phyloP scores from a whole-genome alignment of 164 flowering plant genomes.

The Vitis rotundifolia region DNA sequence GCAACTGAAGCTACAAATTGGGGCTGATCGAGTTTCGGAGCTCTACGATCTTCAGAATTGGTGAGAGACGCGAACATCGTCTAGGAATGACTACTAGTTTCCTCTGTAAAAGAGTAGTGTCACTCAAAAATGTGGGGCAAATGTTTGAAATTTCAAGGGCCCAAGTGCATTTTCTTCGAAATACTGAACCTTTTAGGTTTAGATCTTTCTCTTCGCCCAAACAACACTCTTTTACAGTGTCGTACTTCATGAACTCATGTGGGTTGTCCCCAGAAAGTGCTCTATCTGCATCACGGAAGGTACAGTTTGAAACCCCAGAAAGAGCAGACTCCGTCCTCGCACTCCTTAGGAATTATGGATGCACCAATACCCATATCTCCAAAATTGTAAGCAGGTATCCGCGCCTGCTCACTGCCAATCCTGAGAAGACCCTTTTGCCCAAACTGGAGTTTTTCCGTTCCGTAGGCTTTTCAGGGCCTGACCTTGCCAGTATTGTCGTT shows the following conservation, averaged over 20 bases:
- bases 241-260: conserved; percentile 34
- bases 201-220: too few relatives aligned
- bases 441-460: conserved; percentile 36
- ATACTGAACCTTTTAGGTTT: too few relatives aligned
- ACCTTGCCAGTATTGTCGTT: conserved; percentile 8
- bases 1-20: too few relatives aligned
- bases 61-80: too few relatives aligned
- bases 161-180: too few relatives aligned
- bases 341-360: conserved; percentile 20
- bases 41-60: too few relatives aligned
- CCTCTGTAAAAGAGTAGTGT: too few relatives aligned
- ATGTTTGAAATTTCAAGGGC: too few relatives aligned
- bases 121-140: too few relatives aligned
- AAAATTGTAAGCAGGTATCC: conserved; percentile 22
- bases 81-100: too few relatives aligned
- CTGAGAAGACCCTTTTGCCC: conserved; percentile 33
- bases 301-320: conserved; percentile 15
- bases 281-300: conserved; percentile 6
- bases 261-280: conserved; percentile 29
- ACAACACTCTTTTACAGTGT: conserved; percentile 10
- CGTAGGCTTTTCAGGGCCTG: conserved; percentile 22
- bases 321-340: conserved; percentile 19
- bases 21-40: too few relatives aligned
- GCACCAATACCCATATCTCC: conserved; percentile 17
- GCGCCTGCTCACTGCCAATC: conserved; percentile 12